Evolutionary conservation across 176 grass and related monocot species (phyloP), one percentile per base, ranked within the genome.

Genomic region (Musa beccarii): DNA sequence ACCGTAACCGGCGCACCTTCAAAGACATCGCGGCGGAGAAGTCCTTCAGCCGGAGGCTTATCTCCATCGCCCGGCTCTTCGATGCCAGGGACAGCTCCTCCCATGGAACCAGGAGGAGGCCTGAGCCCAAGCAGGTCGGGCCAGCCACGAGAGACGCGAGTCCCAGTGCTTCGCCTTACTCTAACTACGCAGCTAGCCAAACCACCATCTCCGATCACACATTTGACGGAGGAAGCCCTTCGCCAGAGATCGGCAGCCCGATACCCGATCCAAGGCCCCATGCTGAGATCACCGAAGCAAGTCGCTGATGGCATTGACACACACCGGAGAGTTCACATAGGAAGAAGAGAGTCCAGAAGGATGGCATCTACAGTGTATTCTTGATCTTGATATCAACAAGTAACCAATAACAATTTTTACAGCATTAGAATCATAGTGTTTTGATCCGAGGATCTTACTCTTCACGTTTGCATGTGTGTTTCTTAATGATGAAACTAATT

Each of bases 41-140:
- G 25, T 79, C 86, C 1, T 77, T 69, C 59, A 21, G 49, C 1
- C n/a, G 0, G 23, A 75, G 34, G 81, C 3, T 89, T 34, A 24
- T 16, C 53, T 74, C 28, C 13, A 14, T 84, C 43, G 55, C 70
- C 5, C 49, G 68, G 68, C 76, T 78, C 81, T 80, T 84, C 25
- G 86, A 86, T 63, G 63, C 64, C 26, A 86, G 17, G 72, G 84
- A 88, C 76, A 66, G 70, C 79, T 74, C 76, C 9, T 64, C 79
- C 17, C 84, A 87, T 73, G 25, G 65, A 29, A 86, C 86, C 8
- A 86, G 79, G 78, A 84, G 63, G 69, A 22, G 54, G 11, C 16
- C 2, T 23, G 20, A 53, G 70, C 23, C 11, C 22, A 56, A 50
- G 55, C 1, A 75, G 76, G 34, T 28, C 13, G 79, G 72, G 66